A percentile compares a stretch with the other conserved stretches of the same genome.
Evolutionary conservation across 371 early-diverging fungal species (phyloP).

Genomic region (Mucor circinelloides): DNA sequence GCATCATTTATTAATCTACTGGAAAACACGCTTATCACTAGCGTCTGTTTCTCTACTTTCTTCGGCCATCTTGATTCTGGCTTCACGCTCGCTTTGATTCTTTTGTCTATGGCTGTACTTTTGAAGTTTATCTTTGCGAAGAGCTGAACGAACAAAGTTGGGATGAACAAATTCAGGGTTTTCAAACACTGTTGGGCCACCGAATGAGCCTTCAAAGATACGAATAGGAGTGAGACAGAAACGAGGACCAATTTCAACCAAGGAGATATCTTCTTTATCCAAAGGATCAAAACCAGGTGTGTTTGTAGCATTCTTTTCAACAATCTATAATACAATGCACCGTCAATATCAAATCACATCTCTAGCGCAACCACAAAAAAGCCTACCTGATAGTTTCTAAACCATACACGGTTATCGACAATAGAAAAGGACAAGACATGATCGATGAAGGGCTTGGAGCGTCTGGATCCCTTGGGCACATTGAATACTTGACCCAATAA

Average conservation of each 20-base stretch:
- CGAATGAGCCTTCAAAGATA: slow-evolving; percentile 94
- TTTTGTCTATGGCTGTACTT: slow-evolving; percentile 58
- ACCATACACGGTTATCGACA: slow-evolving; percentile 91
- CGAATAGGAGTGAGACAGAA: slow-evolving; percentile 91
- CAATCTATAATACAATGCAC: slow-evolving; percentile 32
- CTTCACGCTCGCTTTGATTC: slow-evolving; percentile 48
- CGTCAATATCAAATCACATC: neutral
- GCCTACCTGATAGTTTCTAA: slow-evolving; percentile 92
- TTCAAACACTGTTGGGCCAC: slow-evolving; percentile 89
- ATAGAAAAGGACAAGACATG: slow-evolving; percentile 91
- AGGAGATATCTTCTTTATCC: slow-evolving; percentile 73
- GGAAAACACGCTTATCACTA: slow-evolving; percentile 58
- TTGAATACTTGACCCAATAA: slow-evolving; percentile 89
- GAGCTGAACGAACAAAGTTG: slow-evolving; percentile 56
- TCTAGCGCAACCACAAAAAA: no score
- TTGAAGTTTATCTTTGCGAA: slow-evolving; percentile 55
- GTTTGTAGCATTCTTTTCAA: slow-evolving; percentile 57
- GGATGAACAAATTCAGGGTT: slow-evolving; percentile 89
- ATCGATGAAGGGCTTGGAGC: slow-evolving; percentile 96
- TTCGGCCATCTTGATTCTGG: slow-evolving; percentile 51
- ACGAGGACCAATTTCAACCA: slow-evolving; percentile 98
- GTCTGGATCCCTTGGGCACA: slow-evolving; percentile 85
- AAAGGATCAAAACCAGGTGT: slow-evolving; percentile 52
- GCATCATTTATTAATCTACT: slow-evolving; percentile 33
- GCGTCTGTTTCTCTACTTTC: slow-evolving; percentile 55